A percentile compares a stretch with the other conserved stretches of the same genome.
Conservation (phyloP, 306 rosid genomes). For the Alnus glutinosa region DNA sequence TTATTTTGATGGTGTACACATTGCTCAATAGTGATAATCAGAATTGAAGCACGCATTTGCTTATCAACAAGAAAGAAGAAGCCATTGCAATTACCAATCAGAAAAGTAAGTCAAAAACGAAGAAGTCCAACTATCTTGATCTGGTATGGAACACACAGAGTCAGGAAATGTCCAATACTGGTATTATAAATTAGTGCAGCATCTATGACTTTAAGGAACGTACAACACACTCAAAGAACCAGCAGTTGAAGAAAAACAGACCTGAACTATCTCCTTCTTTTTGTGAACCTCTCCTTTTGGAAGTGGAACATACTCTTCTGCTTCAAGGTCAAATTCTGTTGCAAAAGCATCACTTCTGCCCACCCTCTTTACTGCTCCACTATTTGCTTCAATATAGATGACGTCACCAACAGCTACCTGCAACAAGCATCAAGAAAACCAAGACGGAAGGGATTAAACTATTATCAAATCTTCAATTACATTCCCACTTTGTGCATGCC, state of each 20-base stretch:
- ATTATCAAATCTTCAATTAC: slow-evolving; percentile 6
- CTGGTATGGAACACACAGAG: slow-evolving; percentile 1
- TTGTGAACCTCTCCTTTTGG: slow-evolving; percentile 99
- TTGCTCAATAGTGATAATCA: not conserved
- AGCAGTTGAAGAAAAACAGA: slow-evolving; percentile 38
- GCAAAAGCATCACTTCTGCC: slow-evolving; percentile 99
- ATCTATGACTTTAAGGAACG: slow-evolving; percentile 13
- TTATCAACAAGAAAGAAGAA: not conserved
- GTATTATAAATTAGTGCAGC: slow-evolving; percentile 3
- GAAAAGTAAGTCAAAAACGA: not conserved
- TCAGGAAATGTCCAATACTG: slow-evolving; percentile 13
- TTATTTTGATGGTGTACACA: not conserved
- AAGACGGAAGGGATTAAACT: not conserved
- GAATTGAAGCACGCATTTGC: not conserved
- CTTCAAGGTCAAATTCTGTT: slow-evolving; percentile 96
- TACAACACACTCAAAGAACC: not conserved
- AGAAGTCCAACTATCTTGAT: not conserved
- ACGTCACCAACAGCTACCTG: slow-evolving; percentile 98
- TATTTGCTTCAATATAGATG: slow-evolving; percentile 89
- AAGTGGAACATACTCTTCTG: slow-evolving; percentile 97
- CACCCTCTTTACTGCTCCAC: slow-evolving; percentile 97
- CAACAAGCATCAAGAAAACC: slow-evolving; percentile 18
- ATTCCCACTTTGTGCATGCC: not conserved
- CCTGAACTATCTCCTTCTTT: slow-evolving; percentile 97
- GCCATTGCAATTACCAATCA: not conserved